Percentiles rank a stretch among this genome's conserved stretches.
phyloP scores from a whole-genome alignment of 345 rosid genomes.

The Salix arbutifolia region DNA sequence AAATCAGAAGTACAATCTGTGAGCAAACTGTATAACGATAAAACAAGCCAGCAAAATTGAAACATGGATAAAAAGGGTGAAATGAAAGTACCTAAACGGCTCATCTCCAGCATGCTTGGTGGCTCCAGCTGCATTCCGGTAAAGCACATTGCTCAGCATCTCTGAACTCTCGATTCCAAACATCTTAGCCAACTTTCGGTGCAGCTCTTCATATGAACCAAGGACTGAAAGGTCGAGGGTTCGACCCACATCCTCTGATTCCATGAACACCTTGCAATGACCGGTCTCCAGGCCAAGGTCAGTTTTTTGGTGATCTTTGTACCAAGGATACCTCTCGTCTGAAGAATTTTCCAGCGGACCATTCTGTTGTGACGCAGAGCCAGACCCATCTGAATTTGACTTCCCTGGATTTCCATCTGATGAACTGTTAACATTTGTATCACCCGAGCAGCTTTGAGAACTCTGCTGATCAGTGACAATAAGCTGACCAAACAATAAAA shows the following conservation, averaged over 20 bases:
- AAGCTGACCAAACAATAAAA: conserved; percentile 77
- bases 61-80: too few species aligned
- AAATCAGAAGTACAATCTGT: conserved; percentile 4
- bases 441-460: conserved; percentile 62
- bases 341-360: conserved; percentile 49
- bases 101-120: conserved; percentile 66
- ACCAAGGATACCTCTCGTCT: conserved; percentile 59
- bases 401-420: conserved; percentile 51
- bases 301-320: conserved; percentile 38
- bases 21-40: background rate
- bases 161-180: conserved; percentile 64
- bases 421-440: conserved; percentile 44
- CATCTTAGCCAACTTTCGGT: conserved; percentile 62
- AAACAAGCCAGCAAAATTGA: background rate
- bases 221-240: conserved; percentile 70
- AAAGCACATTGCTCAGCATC: conserved; percentile 66
- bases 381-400: conserved; percentile 56
- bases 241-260: conserved; percentile 78
- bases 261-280: conserved; percentile 86
- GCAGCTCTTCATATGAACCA: conserved; percentile 73
- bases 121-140: conserved; percentile 58
- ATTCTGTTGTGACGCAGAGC: conserved; percentile 43
- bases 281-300: conserved; percentile 50
- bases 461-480: conserved; percentile 61
- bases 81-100: conserved; percentile 60